Conservation (phyloP, 805 yeast species). For the Kluyveromyces wickerhamii region DNA sequence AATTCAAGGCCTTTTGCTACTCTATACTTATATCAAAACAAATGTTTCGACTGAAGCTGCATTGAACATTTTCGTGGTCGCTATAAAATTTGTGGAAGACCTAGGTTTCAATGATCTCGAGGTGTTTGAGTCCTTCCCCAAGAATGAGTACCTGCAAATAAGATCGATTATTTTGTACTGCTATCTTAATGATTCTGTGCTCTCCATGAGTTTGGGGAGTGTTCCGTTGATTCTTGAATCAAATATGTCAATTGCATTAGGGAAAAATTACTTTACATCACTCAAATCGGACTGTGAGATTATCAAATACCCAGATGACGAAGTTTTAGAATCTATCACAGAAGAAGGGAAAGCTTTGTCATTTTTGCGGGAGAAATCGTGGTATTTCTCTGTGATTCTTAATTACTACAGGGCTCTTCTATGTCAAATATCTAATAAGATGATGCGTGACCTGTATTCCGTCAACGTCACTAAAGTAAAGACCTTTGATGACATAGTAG, state of each 20-base stretch:
- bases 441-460: constrained; percentile 17
- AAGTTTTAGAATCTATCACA: background rate
- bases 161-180: constrained; percentile 43
- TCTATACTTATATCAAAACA: constrained; percentile 33
- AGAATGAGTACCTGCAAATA: constrained; percentile 33
- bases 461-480: constrained; percentile 12
- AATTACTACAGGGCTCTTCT: constrained; percentile 15
- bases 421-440: constrained; percentile 12
- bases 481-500: constrained; percentile 20
- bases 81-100: constrained; percentile 47
- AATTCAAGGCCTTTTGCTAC: constrained; percentile 43
- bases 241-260: constrained; percentile 17
- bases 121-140: constrained; percentile 30
- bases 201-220: constrained; percentile 17
- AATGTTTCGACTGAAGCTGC: constrained; percentile 36
- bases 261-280: constrained; percentile 15
- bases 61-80: constrained; percentile 36
- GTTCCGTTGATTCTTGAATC: constrained; percentile 18
- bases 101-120: constrained; percentile 50
- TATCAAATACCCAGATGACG: background rate
- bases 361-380: background rate
- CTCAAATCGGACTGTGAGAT: constrained; percentile 9
- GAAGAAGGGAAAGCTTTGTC: background rate
- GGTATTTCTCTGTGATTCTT: constrained; percentile 1
- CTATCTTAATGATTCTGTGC: constrained; percentile 16